Conservation (phyloP, 2,329 filamentous ascomycete species). For the Monilinia polystroma region DNA sequence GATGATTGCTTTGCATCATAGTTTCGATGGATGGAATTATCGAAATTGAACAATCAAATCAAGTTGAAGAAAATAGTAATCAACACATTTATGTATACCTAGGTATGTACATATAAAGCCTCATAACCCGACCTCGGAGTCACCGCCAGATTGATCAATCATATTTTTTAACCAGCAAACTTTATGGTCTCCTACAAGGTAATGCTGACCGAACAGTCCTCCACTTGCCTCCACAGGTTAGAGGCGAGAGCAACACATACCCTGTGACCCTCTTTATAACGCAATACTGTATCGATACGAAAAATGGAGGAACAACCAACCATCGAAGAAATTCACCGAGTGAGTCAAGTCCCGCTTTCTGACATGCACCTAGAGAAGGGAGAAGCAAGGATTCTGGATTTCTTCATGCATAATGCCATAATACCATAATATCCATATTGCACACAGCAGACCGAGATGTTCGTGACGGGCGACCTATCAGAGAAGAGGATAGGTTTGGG, state of each 20-base stretch:
- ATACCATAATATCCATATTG: neutral
- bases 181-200: neutral
- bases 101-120: neutral
- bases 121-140: neutral
- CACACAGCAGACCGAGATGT: neutral
- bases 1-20: neutral
- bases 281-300: neutral
- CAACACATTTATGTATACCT: neutral
- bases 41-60: neutral
- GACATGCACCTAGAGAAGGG: slow-evolving; percentile 5
- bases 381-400: neutral
- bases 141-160: slow-evolving; percentile 11
- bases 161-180: neutral
- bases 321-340: neutral
- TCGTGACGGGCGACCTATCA: slow-evolving; percentile 19
- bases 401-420: neutral
- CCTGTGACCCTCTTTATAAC: slow-evolving; percentile 8
- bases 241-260: neutral
- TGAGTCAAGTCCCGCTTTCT: neutral
- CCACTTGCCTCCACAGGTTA: slow-evolving; percentile 7
- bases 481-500: neutral
- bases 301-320: neutral
- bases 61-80: neutral
- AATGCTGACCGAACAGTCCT: neutral
- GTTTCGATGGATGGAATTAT: neutral